Evolutionary conservation across 495 filamentous ascomycete species (phyloP).

Genomic region (Aspergillus steynii): DNA sequence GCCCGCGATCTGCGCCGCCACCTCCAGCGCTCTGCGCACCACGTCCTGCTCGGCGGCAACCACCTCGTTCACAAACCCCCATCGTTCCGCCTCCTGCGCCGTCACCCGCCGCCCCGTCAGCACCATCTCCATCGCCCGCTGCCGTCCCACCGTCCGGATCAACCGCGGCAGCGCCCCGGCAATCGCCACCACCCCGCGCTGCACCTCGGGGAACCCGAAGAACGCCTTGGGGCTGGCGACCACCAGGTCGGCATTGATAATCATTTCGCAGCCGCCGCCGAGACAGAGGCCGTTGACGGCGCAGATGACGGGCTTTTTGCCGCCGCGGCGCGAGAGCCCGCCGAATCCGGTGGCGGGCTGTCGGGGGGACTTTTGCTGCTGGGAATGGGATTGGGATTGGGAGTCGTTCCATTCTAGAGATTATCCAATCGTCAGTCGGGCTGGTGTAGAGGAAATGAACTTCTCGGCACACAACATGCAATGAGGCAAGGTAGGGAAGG

Average conservation of each 20-base stretch:
- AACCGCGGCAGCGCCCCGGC: slow-evolving; percentile 74
- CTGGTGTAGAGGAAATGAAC: neutral
- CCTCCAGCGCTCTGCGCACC: slow-evolving; percentile 54
- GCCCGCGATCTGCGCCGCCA: slow-evolving; percentile 38
- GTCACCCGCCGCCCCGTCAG: slow-evolving; percentile 61
- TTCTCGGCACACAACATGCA: neutral
- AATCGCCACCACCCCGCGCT: slow-evolving; percentile 68
- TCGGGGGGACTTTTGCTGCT: slow-evolving; percentile 10
- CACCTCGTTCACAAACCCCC: slow-evolving; percentile 73
- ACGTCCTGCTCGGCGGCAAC: slow-evolving; percentile 52
- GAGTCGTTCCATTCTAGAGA: slow-evolving; percentile 41
- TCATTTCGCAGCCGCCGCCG: slow-evolving; percentile 77
- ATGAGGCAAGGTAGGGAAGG: slow-evolving; percentile 1
- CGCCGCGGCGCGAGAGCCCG: slow-evolving; percentile 47
- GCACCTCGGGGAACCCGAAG: slow-evolving; percentile 71
- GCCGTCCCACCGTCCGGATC: slow-evolving; percentile 63
- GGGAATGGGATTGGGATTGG: slow-evolving; percentile 11
- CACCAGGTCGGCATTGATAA: slow-evolving; percentile 71
- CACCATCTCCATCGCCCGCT: slow-evolving; percentile 75
- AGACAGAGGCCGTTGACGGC: slow-evolving; percentile 73
- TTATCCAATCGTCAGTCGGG: too few species aligned
- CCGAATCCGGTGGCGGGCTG: slow-evolving; percentile 34
- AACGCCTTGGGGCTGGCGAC: slow-evolving; percentile 53
- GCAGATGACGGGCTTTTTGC: slow-evolving; percentile 64
- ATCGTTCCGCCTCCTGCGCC: slow-evolving; percentile 60